Conservation (phyloP, 306 rosid genomes). For the Medicago arabica region DNA sequence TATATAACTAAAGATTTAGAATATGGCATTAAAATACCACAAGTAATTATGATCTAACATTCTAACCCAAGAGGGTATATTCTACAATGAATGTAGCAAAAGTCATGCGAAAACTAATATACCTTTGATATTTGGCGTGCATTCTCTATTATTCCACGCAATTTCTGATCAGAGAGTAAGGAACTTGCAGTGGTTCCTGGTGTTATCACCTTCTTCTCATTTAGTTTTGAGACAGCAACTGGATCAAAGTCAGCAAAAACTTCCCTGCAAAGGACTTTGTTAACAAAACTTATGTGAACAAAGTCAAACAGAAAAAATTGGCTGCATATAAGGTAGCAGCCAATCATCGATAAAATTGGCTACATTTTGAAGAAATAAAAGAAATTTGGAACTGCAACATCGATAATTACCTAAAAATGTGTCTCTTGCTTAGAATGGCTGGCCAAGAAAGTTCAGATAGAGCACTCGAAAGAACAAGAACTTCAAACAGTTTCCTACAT, state of each 20-base stretch:
- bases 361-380: constrained; percentile 1
- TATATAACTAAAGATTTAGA: neutral
- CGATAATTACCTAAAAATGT: constrained; percentile 72
- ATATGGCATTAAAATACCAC: constrained; percentile 9
- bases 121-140: constrained; percentile 76
- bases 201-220: constrained; percentile 67
- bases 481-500: constrained; percentile 81
- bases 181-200: constrained; percentile 69
- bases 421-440: constrained; percentile 74
- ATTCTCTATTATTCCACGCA: constrained; percentile 74
- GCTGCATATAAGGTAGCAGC: constrained; percentile 6
- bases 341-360: neutral
- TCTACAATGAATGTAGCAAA: constrained; percentile 21
- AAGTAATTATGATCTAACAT: constrained; percentile 29
- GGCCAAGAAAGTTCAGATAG: constrained; percentile 89
- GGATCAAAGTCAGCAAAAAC: constrained; percentile 79
- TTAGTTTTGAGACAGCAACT: constrained; percentile 61
- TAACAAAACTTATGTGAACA: constrained; percentile 29
- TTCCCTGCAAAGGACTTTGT: constrained; percentile 71
- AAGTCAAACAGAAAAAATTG: constrained; percentile 16
- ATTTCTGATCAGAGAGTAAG: constrained; percentile 69
- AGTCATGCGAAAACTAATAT: constrained; percentile 44
- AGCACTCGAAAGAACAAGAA: constrained; percentile 78
- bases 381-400: constrained; percentile 6
- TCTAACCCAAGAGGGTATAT: constrained; percentile 32